Evolutionary conservation across 2,329 filamentous ascomycete genomes (phyloP).

Genomic region (Pestalotiopsis sp.): DNA sequence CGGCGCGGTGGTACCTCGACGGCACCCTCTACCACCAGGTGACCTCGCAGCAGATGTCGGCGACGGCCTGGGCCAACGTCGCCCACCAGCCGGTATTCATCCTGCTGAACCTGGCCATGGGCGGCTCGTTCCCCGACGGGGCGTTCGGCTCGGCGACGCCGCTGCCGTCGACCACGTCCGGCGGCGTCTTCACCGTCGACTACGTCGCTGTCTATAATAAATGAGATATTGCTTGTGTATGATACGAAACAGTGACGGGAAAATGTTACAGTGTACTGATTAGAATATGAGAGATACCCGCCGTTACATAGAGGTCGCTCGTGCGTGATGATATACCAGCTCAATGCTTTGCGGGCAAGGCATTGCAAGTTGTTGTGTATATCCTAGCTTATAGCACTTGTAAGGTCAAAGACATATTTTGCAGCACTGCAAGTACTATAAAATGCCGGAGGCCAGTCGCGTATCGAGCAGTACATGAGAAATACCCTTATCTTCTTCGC

Average conservation of each 20-base stretch:
- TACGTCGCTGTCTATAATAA: slow-evolving; percentile 22
- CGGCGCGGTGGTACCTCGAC: slow-evolving; percentile 27
- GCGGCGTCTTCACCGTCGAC: slow-evolving; percentile 17
- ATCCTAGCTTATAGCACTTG: neutral
- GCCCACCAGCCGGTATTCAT: slow-evolving; percentile 26
- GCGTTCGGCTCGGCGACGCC: slow-evolving; percentile 25
- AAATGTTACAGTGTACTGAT: neutral
- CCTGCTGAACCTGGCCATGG: slow-evolving; percentile 29
- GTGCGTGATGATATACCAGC: neutral
- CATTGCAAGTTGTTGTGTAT: neutral
- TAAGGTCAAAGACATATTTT: neutral
- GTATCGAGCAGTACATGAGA: no score
- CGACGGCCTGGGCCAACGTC: slow-evolving; percentile 23
- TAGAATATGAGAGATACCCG: neutral
- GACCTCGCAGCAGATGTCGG: slow-evolving; percentile 20
- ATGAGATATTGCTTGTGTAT: neutral
- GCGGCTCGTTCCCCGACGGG: slow-evolving; percentile 27
- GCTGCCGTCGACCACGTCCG: slow-evolving; percentile 13
- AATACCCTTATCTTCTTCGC: neutral
- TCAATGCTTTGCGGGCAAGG: neutral
- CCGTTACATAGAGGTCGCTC: neutral
- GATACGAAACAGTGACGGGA: neutral
- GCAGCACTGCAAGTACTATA: no score
- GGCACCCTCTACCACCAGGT: slow-evolving; percentile 20
- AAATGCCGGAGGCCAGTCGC: no score